Evolutionary conservation across 768 basidiomycete species (phyloP), one percentile per base, ranked within the genome.

Genomic region (Lactarius vividus): DNA sequence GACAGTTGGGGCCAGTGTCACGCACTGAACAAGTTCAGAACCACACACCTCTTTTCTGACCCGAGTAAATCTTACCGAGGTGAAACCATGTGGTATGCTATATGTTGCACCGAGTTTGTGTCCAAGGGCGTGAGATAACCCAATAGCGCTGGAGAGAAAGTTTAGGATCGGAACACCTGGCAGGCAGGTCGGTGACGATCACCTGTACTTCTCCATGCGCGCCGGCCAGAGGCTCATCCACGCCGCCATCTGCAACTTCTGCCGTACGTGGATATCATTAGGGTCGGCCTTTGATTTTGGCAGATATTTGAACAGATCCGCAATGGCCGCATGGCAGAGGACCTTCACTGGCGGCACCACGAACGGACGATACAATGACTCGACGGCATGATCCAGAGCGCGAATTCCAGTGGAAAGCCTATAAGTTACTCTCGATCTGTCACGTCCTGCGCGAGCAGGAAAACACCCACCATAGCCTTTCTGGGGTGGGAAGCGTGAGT

Each of bases 211-310:
- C 70, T 85, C 84, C 10, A 80, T 64, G 71, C 83, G 85, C 52
- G 80, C 75, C 0, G 89, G 89, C 88, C 88, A 91, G 13, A 89
- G 69, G 68, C 87, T 89, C 88, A 90, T 89, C 91, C 89, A 92
- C 1, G 88, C 83, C 2, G 89, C 91, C 49, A 92, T 62, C 73
- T 90, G 84, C 16, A 91, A 79, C 72, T 83, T 86, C 71, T 91
- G 88, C 18, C 91, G 84, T 60, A 79, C 74, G n/a, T 80, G 82
- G 40, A 92, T 66, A 65, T 84, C 79, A 31, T 75, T 71, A 0
- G 88, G 85, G 66, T 88, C 75, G 16, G 79, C 83, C 73, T 87
- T 89, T 29, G 85, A 86, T 61, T 77, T 74, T 0, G 89, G 88
- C 15, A 94, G 82, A 74, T 88, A 89, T 65, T 81, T 85, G 79